Base-by-base conservation (phyloP, 2,329 filamentous ascomycete species). In the Ophiostoma novo-ulmi region DNA sequence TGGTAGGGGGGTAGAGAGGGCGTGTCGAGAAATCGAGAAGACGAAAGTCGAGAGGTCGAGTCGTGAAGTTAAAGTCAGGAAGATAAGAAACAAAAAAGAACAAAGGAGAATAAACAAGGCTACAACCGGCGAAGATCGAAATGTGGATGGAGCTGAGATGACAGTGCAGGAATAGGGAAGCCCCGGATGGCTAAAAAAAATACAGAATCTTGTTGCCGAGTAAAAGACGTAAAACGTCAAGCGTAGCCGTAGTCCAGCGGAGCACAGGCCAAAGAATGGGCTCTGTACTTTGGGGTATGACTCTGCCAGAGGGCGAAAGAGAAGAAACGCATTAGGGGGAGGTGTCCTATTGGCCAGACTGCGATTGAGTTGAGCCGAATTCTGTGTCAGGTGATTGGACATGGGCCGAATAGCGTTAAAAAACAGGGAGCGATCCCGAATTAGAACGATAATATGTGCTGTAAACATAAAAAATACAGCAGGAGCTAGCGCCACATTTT, bases 401-500 rank as follows among this genome's bases (percentile, higher is more conserved):
- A n/a, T 69, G 70, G 22, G 22, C 67, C 44, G 70, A 64, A n/a
- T 48, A n/a, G 44, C 8, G 44, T 20, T 20, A 17, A 7, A 48
- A 44, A 35, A 55, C 48, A 55, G 48, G 48, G 20, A 55, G 48
- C 22, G 22, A 5, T 13, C 52, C 52, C 52, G 52, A 58, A 31
- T 26, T 58, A 58, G 22, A 26, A 22, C 52, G 22, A 5, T 13
- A 58, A 48, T 31, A 31, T 31, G 31, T 3, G 31, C 20, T 11
- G 41, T 55, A 41, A 39, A 36, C 55, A 26, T 10, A 11, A 35
- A 48, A n/a, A 63, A 36, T 13, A 11, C 52, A 8, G 31, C 26
- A 36, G 5, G 68, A 71, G 67, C 67, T 71, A 69, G 55, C 70
- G 70, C 70, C 70, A 69, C 70, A 58, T 2, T 0, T 3, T 11